A percentile compares a stretch with the other conserved stretches of the same genome.
Evolutionary conservation across 352 stramenopile genomes (phyloP).

Genomic region (Aphanomyces euteiches): DNA sequence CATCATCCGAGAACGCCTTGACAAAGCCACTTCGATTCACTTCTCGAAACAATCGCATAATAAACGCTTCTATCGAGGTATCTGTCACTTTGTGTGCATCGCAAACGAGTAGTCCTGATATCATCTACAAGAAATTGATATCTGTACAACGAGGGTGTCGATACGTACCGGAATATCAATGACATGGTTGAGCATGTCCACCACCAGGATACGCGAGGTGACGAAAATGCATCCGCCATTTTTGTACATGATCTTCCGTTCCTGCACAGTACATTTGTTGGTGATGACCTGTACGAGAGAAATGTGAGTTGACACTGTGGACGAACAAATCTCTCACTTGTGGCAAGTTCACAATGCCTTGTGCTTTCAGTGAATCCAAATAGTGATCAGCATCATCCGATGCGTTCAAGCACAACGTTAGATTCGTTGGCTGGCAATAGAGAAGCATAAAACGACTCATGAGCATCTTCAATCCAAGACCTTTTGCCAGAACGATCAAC

Average conservation of each 20-base stretch:
- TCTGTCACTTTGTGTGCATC: slow-evolving; percentile 92
- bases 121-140: slow-evolving; percentile 45
- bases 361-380: slow-evolving; percentile 72
- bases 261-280: slow-evolving; percentile 62
- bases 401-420: slow-evolving; percentile 92
- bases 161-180: slow-evolving; percentile 45
- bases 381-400: slow-evolving; percentile 81
- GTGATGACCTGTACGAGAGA: slow-evolving; percentile 41
- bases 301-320: not conserved
- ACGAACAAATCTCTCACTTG: slow-evolving; percentile 43
- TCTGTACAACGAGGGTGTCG: slow-evolving; percentile 1
- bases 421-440: slow-evolving; percentile 74
- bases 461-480: slow-evolving; percentile 83
- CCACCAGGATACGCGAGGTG: slow-evolving; percentile 95
- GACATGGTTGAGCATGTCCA: slow-evolving; percentile 92
- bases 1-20: slow-evolving; percentile 95
- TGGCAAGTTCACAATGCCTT: slow-evolving; percentile 87
- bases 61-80: slow-evolving; percentile 96
- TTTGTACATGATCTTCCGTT: slow-evolving; percentile 88
- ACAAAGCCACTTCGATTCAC: slow-evolving; percentile 90
- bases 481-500: slow-evolving; percentile 89
- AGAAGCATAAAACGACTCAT: slow-evolving; percentile 90
- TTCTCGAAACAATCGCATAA: slow-evolving; percentile 92
- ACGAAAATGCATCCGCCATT: slow-evolving; percentile 91
- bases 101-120: slow-evolving; percentile 92